Conservation (phyloP, 2,329 filamentous ascomycete species). For the Hymenoscyphus infarciens region DNA sequence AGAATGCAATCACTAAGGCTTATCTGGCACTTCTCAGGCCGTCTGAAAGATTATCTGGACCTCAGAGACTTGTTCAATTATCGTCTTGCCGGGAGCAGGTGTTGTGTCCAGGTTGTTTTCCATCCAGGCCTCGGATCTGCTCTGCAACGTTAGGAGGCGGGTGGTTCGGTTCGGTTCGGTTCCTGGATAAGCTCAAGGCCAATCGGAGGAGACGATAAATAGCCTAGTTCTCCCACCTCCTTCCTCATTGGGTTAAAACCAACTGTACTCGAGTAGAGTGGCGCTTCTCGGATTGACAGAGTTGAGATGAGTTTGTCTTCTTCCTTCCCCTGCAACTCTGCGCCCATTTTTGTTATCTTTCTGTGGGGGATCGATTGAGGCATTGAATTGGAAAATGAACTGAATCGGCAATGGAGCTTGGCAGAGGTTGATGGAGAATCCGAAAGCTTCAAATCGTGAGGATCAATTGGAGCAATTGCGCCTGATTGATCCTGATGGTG, state of each 20-base stretch:
- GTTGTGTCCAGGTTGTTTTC: background rate
- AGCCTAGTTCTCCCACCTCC: background rate
- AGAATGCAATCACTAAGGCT: background rate
- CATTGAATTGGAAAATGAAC: background rate
- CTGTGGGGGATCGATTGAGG: background rate
- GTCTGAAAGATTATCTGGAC: background rate
- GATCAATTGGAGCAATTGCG: background rate
- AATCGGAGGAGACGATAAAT: background rate
- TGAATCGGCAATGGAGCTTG: background rate
- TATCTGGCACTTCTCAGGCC: background rate
- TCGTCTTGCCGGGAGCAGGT: background rate
- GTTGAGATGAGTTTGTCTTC: slow-evolving; percentile 1
- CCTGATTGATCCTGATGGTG: background rate
- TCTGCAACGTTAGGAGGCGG: background rate
- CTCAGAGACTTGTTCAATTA: background rate
- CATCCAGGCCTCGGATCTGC: background rate
- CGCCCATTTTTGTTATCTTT: background rate
- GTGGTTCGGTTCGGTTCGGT: background rate
- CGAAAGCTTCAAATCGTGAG: no score
- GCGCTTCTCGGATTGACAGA: background rate
- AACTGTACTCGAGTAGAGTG: background rate
- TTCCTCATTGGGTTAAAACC: background rate
- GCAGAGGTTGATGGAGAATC: background rate
- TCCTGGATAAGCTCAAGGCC: background rate
- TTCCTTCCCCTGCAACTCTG: background rate